Evolutionary conservation across 2,329 filamentous ascomycete genomes (phyloP), one percentile per base, ranked within the genome.

Genomic region (Hymenotorrendiella dingleyae): DNA sequence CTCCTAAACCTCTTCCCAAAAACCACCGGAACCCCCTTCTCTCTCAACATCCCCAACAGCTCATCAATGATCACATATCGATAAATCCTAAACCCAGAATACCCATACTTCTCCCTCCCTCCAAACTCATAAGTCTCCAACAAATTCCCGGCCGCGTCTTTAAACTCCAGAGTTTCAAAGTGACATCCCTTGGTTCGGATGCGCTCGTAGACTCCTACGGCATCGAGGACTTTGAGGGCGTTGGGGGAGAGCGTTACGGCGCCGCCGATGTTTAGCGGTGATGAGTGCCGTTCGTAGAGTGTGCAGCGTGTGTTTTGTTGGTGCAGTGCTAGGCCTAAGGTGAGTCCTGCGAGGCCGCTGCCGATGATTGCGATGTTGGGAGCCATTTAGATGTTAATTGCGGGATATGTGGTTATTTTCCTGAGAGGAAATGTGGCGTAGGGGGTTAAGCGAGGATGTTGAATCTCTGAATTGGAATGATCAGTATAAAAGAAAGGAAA

Each of bases 191-290:
- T 60, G 0, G 60, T 48, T 6, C 61, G 60, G 35, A 79, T 62
- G 3, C 63, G 61, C 1, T 63, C 24, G 50, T 74, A 74, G 2
- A 76, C 60, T 0, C 64, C 68, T 0, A 79, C 56, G 0, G 52
- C 55, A 50, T 79, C 72, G 0, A 80, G 65, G 30, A 78, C 64
- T 2, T 66, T 65, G 2, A 80, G 66, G 0, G 74, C 72, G 40
- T 79, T 80, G 10, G 76, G 75, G 0, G 74, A 75, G 2, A 80
- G 66, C 69, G 77, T 75, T 21, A 80, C 63, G 1, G 71, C 73
- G 1, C 75, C 75, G 12, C 71, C 71, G 20, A 69, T 68, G 47
- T 70, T 64, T 3, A 68, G 64, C 2, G 68, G 63, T 0, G 63
- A 63, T 0, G 60, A 45, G 8, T 70, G 65, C 6, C 65, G 62